Percentiles rank a stretch among this genome's conserved stretches.
Conservation (phyloP, 257 asterid species). For the Solanum habrochaites region DNA sequence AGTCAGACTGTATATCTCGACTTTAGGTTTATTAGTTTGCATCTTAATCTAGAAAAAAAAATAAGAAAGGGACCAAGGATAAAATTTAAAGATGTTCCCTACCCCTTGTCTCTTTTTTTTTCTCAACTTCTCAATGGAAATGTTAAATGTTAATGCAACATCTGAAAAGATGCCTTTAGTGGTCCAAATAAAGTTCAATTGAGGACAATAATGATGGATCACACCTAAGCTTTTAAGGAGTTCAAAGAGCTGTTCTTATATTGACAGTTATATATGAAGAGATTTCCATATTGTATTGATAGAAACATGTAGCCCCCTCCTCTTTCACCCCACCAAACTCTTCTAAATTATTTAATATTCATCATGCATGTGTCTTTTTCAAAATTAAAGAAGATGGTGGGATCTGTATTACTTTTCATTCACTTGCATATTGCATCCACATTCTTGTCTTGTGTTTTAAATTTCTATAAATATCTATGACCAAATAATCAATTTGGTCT, state of each 20-base stretch:
- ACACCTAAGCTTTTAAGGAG: conserved; percentile 33
- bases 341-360: not conserved
- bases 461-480: conserved; percentile 19
- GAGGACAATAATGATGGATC: conserved; percentile 47
- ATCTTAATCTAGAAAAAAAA: not conserved
- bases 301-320: not conserved
- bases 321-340: not conserved
- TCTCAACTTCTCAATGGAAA: not conserved
- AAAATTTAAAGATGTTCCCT: conserved; percentile 2
- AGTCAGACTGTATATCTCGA: not conserved
- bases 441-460: conserved; percentile 1
- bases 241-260: conserved; percentile 24
- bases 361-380: not conserved
- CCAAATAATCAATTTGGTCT: not conserved
- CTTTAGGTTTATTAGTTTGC: not conserved
- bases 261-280: conserved; percentile 6
- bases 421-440: conserved; percentile 17
- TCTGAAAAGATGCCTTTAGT: conserved; percentile 50
- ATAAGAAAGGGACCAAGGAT: conserved; percentile 9
- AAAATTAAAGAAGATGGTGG: conserved; percentile 12
- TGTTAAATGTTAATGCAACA: conserved; percentile 26
- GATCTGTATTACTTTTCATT: conserved; percentile 9
- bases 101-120: not conserved
- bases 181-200: conserved; percentile 30
- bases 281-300: not conserved